A percentile compares a stretch with the other conserved stretches of the same genome.
Conservation (phyloP, 495 filamentous ascomycete genomes). For the Cryomyces minteri region DNA sequence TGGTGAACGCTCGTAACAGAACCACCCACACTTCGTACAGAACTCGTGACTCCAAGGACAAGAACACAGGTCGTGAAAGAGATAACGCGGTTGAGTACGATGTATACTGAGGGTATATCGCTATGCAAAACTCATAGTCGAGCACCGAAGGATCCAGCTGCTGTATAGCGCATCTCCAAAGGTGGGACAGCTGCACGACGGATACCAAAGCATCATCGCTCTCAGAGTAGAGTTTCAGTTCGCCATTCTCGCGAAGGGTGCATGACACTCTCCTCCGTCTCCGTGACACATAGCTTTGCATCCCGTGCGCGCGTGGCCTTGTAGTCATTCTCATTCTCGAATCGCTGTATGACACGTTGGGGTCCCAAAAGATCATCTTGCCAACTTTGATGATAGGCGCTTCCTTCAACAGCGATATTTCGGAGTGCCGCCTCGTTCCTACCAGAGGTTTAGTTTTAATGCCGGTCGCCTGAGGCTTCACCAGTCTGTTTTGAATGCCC, state of each 20-base stretch:
- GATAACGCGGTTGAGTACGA: constrained; percentile 43
- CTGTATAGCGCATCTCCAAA: constrained; percentile 79
- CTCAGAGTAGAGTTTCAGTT: constrained; percentile 79
- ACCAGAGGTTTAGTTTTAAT: constrained; percentile 15
- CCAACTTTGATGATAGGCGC: constrained; percentile 92
- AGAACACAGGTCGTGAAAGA: constrained; percentile 57
- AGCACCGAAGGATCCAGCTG: constrained; percentile 79
- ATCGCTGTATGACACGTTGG: constrained; percentile 30
- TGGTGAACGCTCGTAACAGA: constrained; percentile 75
- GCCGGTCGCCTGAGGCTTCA: constrained; percentile 32
- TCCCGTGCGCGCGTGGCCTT: constrained; percentile 30
- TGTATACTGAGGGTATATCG: constrained; percentile 72
- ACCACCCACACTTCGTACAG: constrained; percentile 97
- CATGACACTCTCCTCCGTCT: constrained; percentile 81
- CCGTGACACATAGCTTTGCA: constrained; percentile 33
- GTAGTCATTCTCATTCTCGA: too few relatives aligned
- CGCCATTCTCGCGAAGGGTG: constrained; percentile 86
- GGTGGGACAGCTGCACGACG: constrained; percentile 71
- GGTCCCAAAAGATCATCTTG: constrained; percentile 84
- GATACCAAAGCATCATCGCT: constrained; percentile 60
- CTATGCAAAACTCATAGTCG: constrained; percentile 86
- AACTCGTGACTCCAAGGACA: constrained; percentile 71
- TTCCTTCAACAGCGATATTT: constrained; percentile 45
- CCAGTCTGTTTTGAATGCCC: constrained; percentile 55
- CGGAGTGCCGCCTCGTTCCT: constrained; percentile 40